phyloP scores from a whole-genome alignment of 768 basidiomycete genomes.

The Russula virescens region DNA sequence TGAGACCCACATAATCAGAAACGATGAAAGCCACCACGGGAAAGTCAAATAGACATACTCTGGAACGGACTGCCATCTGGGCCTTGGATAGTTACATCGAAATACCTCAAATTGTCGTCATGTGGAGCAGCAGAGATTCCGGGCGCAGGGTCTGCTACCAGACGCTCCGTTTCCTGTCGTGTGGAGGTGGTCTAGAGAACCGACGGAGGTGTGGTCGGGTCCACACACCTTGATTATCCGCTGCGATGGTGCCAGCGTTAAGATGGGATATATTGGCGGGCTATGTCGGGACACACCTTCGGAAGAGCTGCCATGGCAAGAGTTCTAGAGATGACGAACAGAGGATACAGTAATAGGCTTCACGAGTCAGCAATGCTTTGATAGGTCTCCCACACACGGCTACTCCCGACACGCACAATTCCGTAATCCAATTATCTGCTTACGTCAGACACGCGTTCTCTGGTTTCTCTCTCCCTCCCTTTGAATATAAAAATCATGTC shows the following conservation, averaged over 20 bases:
- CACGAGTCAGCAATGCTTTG: neutral
- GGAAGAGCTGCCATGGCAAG: slow-evolving; percentile 46
- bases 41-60: slow-evolving; percentile 33
- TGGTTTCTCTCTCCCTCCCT: no score
- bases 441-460: slow-evolving; percentile 5
- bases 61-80: slow-evolving; percentile 92
- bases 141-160: slow-evolving; percentile 93
- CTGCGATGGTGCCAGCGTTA: slow-evolving; percentile 29
- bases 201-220: neutral
- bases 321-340: neutral
- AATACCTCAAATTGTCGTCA: slow-evolving; percentile 96
- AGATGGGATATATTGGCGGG: neutral
- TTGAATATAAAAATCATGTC: neutral
- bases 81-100: slow-evolving; percentile 95
- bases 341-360: no score
- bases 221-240: slow-evolving; percentile 48
- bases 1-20: slow-evolving; percentile 30
- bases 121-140: slow-evolving; percentile 95
- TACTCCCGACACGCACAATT: neutral
- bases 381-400: slow-evolving; percentile 6
- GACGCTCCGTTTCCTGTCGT: slow-evolving; percentile 89
- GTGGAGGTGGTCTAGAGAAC: neutral
- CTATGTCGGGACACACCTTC: slow-evolving; percentile 37
- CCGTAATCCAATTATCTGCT: neutral
- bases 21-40: neutral